Evolutionary conservation across 371 early-diverging fungal species (phyloP).

Genomic region (Rhizopus microsporus): DNA sequence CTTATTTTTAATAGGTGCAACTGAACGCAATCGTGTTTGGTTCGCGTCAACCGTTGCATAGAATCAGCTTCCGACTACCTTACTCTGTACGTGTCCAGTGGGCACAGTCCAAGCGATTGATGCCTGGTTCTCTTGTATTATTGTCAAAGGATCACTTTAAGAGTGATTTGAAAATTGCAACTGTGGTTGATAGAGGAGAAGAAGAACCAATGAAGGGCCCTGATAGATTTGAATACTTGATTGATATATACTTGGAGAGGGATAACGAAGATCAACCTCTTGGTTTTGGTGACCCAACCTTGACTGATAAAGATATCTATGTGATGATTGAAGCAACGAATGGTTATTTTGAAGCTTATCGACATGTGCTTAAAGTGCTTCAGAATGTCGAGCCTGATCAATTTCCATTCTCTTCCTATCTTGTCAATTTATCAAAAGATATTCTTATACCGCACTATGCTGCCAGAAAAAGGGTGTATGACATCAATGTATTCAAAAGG

Average conservation of each 20-base stretch:
- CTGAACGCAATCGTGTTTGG: conserved; percentile 60
- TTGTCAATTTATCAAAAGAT: conserved; percentile 26
- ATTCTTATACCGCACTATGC: conserved; percentile 37
- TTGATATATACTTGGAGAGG: conserved; percentile 53
- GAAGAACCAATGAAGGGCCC: conserved; percentile 46
- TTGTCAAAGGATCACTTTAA: conserved; percentile 56
- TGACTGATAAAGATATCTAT: conserved; percentile 34
- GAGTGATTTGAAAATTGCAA: conserved; percentile 57
- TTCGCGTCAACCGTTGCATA: conserved; percentile 46
- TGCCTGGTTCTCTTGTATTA: conserved; percentile 59
- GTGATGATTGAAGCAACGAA: conserved; percentile 52
- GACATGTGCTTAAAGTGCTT: conserved; percentile 36
- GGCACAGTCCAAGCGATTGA: conserved; percentile 58
- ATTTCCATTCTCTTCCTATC: conserved; percentile 20
- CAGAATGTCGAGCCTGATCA: conserved; percentile 14
- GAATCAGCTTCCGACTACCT: conserved; percentile 56
- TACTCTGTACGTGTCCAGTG: conserved; percentile 50
- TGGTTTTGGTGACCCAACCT: conserved; percentile 47
- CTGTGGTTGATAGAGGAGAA: conserved; percentile 54
- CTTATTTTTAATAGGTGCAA: conserved; percentile 38
- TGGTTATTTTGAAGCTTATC: conserved; percentile 60
- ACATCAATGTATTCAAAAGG: conserved; percentile 24
- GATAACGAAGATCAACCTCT: conserved; percentile 43
- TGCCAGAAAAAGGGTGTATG: conserved; percentile 32
- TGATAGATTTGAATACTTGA: conserved; percentile 49